A percentile compares a stretch with the other conserved stretches of the same genome.
These are phyloP conservation scores for Monascus purpureus DNA, from an alignment of 495 filamentous ascomycete genomes.

Conservation along the genomic window DNA sequence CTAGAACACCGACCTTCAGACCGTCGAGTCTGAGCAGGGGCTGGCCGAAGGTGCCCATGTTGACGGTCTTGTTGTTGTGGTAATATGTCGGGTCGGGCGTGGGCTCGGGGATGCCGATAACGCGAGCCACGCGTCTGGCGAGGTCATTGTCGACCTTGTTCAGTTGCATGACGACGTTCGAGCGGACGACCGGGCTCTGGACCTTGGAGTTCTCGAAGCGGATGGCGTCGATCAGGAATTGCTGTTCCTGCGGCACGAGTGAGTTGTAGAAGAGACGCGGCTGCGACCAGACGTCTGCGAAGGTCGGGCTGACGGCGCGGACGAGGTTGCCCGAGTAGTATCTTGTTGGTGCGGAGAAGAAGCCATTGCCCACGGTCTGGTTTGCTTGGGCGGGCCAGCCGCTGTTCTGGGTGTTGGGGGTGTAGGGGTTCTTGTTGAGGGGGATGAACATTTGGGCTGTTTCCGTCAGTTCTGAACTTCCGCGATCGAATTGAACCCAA, in stretches of 20 bases:
- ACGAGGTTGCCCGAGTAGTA: constrained; percentile 37
- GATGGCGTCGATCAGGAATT: constrained; percentile 65
- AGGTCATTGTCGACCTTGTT: constrained; percentile 60
- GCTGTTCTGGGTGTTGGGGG: constrained; percentile 52
- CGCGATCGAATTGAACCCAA: too few species aligned
- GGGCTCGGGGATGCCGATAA: constrained; percentile 44
- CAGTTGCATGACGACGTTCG: constrained; percentile 53
- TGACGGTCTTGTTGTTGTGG: constrained; percentile 51
- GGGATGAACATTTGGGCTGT: constrained; percentile 32
- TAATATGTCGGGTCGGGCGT: constrained; percentile 49
- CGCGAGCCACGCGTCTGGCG: constrained; percentile 49
- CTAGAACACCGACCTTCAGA: constrained; percentile 55
- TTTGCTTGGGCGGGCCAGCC: constrained; percentile 56
- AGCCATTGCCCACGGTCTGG: constrained; percentile 53
- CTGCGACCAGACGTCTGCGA: constrained; percentile 65
- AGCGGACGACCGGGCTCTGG: constrained; percentile 34
- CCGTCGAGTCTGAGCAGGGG: constrained; percentile 46
- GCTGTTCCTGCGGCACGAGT: constrained; percentile 52
- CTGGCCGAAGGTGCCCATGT: constrained; percentile 45
- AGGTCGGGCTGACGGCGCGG: constrained; percentile 47
- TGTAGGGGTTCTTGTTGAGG: constrained; percentile 40
- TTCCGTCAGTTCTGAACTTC: constrained; percentile 5
- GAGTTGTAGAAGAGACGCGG: constrained; percentile 69
- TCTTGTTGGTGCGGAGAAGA: constrained; percentile 57
- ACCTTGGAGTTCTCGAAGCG: constrained; percentile 59